Conservation (phyloP, 495 filamentous ascomycete species). For the Aspergillus campestris region DNA sequence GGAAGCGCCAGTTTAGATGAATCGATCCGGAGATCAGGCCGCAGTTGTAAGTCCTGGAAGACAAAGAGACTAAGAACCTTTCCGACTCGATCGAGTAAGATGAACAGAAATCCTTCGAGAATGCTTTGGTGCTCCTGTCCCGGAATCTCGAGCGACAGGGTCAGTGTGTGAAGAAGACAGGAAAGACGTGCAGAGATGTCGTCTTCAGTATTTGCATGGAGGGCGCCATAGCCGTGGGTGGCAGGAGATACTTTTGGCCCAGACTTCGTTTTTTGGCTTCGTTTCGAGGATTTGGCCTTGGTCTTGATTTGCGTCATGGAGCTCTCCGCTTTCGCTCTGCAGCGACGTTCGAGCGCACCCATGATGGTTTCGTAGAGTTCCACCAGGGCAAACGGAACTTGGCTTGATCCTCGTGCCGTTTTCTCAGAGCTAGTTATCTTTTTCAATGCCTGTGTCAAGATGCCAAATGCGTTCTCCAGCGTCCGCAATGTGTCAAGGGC, state of each 20-base stretch:
- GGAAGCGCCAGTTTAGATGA: constrained; percentile 19
- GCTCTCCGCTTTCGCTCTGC: constrained; percentile 10
- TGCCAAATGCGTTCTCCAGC: constrained; percentile 16
- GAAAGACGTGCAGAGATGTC: constrained; percentile 13
- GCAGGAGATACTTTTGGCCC: no score
- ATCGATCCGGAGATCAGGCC: constrained; percentile 14
- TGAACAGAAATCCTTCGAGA: constrained; percentile 32
- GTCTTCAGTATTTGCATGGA: constrained; percentile 1
- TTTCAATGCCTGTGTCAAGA: constrained; percentile 23
- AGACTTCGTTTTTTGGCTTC: constrained; percentile 1
- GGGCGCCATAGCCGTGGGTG: no score
- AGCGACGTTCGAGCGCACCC: constrained; percentile 20
- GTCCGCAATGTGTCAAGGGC: constrained; percentile 10
- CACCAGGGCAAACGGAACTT: constrained; percentile 33
- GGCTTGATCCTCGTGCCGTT: constrained; percentile 8
- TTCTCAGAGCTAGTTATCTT: constrained; percentile 19
- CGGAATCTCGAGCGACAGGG: constrained; percentile 15
- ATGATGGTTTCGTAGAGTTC: constrained; percentile 32
- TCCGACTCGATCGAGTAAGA: constrained; percentile 28
- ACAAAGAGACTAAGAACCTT: constrained; percentile 29
- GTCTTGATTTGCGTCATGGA: neutral
- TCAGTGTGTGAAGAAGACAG: constrained; percentile 23
- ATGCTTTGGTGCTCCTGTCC: constrained; percentile 19
- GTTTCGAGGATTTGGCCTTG: neutral
- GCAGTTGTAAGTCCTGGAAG: constrained; percentile 24